Evolutionary conservation across 73 alveolate species (phyloP), one percentile per base, ranked within the genome.

Genomic region (Blepharisma japonicum): DNA sequence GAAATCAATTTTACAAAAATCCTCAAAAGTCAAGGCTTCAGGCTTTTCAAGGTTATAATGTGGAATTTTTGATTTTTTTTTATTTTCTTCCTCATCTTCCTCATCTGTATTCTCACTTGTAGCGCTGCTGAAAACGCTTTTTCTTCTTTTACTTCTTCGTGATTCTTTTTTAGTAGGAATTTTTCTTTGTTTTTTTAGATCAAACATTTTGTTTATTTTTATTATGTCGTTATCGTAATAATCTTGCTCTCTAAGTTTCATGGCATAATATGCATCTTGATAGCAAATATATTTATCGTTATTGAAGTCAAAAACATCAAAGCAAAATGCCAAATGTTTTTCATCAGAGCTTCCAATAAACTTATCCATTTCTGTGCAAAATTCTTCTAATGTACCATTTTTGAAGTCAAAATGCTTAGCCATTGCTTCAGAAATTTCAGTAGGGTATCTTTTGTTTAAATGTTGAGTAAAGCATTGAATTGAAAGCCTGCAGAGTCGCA

Each of bases 361-460:
- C 74, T 39, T n/a, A 5, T 61, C 74, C 74, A 61, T 61, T 39
- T 61, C 74, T 9, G 23, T 9, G 23, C 74, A 61, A 61, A 61
- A 61, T 8, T 61, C 74, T 61, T 61, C 74, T 14, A 61, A 61
- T 14, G 14, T 61, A n/a, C 47, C 74, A 20, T 14, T 20, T 25
- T 61, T 61, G 47, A 61, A 61, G 23, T 61, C 74, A 61, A 61
- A 61, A 61, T 61, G 74, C 5, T 61, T 61, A n/a, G 74, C 14
- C 74, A 61, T 61, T 11, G 74, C 2, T 25, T 61, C 74, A 61
- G 74, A n/a, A 1, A 61, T 61, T 25, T 61, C 74, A 61, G 18
- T 25, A 8, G 74, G 74, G 46, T 14, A 61, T 25, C 23, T 0
- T 39, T 61, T 61, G 4, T 61, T n/a, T 39, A 61, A 61, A 61